Conservation (phyloP, 208 protist species). For the Porcisia deanei region DNA sequence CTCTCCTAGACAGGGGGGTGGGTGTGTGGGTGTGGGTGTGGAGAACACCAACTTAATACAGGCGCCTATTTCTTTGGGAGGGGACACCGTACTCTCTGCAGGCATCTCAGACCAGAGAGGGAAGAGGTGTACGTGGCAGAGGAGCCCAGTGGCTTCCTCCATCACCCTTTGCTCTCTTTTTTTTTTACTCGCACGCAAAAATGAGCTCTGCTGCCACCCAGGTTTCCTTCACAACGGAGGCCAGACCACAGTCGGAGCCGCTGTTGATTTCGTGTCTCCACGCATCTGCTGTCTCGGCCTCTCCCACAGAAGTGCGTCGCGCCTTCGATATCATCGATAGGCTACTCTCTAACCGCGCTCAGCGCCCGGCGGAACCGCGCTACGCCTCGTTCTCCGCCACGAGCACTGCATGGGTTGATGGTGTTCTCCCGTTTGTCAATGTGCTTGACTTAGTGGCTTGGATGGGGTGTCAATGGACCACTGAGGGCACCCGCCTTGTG, state of each 20-base stretch:
- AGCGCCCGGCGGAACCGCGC: neutral
- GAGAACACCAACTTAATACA: no score
- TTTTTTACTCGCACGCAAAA: neutral
- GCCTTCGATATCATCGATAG: conserved; percentile 10
- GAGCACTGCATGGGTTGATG: conserved; percentile 21
- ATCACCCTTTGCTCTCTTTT: neutral
- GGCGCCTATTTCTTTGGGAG: no score
- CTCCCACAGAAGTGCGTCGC: neutral
- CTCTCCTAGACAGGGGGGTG: no score
- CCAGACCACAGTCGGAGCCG: neutral
- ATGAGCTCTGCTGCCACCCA: neutral
- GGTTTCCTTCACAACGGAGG: neutral
- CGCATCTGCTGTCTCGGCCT: neutral
- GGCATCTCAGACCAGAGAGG: no score
- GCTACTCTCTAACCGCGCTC: conserved; percentile 23
- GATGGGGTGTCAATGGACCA: conserved; percentile 20
- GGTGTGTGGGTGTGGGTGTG: no score
- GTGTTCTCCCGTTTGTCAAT: conserved; percentile 31
- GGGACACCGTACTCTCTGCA: no score
- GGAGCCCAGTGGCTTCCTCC: no score
- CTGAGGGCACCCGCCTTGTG: conserved; percentile 18
- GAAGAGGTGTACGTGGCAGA: neutral
- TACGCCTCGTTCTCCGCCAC: conserved; percentile 22
- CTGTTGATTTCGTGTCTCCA: conserved; percentile 6
- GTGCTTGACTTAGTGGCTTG: conserved; percentile 25